phyloP scores from a whole-genome alignment of 2,329 filamentous ascomycete species.

The Aspergillus sp. region DNA sequence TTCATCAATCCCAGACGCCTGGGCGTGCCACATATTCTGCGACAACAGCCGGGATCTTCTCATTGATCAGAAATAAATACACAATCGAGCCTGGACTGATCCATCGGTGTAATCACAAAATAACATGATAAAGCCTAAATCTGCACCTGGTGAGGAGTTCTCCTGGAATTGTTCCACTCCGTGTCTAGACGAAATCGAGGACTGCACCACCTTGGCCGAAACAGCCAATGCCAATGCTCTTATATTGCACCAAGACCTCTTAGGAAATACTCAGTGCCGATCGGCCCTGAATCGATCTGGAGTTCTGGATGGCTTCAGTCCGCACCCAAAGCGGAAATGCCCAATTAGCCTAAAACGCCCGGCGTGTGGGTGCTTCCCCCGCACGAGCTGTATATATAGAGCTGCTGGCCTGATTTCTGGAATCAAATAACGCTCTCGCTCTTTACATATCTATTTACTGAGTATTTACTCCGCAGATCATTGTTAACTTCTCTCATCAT shows the following conservation, averaged over 20 bases:
- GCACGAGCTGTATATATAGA: not conserved
- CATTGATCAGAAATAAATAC: no score
- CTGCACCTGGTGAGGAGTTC: no score
- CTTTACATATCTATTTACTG: not conserved
- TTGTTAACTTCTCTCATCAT: not conserved
- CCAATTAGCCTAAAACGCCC: conserved; percentile 9
- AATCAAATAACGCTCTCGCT: no score
- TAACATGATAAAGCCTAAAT: no score
- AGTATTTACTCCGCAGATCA: not conserved
- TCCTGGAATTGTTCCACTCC: no score
- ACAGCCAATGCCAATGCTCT: not conserved
- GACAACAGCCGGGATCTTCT: no score
- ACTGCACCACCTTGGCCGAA: conserved; percentile 3
- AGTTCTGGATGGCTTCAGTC: not conserved
- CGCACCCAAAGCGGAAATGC: not conserved
- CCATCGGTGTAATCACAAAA: fast-evolving
- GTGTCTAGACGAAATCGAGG: no score
- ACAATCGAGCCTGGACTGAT: no score
- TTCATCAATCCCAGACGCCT: no score
- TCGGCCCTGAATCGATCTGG: not conserved
- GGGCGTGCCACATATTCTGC: no score
- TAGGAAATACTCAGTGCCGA: not conserved
- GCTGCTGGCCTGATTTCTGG: not conserved
- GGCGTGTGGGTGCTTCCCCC: not conserved
- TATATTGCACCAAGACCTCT: not conserved